Evolutionary conservation across 805 yeast species (phyloP), one percentile per base, ranked within the genome.

Genomic region (Saccharomycopsis microspora): DNA sequence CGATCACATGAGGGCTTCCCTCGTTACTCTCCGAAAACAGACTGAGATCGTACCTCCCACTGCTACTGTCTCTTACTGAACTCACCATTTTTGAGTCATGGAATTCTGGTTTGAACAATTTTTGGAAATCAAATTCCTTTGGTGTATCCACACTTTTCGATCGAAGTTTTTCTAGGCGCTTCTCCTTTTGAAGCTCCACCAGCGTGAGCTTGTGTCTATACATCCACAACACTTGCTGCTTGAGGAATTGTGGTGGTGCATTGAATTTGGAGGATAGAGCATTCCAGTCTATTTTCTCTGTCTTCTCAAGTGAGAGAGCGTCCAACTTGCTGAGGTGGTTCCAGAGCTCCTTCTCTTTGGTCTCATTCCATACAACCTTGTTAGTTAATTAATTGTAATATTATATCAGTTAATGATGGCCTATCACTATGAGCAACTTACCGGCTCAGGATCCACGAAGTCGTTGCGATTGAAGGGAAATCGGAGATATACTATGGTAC

Each of bases 141-240:
- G 19, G 19, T 19, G 19, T 19, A 19, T 19, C 19, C n/a, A 7
- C 42, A 8, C n/a, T 33, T 8, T 47, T 38, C 30, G 10, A 8
- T 39, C 11, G 11, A 11, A 19, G 8, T 7, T 30, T 4, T 6
- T 32, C 29, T 33, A 3, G n/a, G 11, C 8, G 39, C 44, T 5
- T 6, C 44, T 5, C 28, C 45, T 33, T 34, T 33, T 27, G 41
- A 38, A 9, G 39, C 41, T 42, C 19, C 36, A 66, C 58, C 35
- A 58, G 58, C 36, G 60, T 58, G 42, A 67, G 56, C 50, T 67
- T 69, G 41, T 61, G 64, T 49, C 65, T 68, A 45, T 67, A 67
- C 3, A 67, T 57, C 70, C 71, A 65, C 3, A 67, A 66, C 1
- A 69, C 68, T 49, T 67, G 71, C 54, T 67, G 70, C 8, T 66